Evolutionary conservation across 2,329 filamentous ascomycete genomes (phyloP).

Genomic region (Coniochaeta sp.): DNA sequence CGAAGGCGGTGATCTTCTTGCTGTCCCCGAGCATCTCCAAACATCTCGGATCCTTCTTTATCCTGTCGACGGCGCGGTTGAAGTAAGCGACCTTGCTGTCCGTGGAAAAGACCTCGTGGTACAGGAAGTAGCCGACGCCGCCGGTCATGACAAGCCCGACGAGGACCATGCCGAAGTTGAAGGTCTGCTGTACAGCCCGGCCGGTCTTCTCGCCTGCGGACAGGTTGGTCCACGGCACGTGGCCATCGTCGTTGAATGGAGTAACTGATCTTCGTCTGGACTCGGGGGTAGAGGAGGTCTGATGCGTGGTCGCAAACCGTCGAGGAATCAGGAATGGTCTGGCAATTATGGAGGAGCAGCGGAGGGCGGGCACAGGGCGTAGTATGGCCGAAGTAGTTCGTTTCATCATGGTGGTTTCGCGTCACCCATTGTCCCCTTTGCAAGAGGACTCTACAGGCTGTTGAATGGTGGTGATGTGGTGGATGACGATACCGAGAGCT

Average conservation of each 20-base stretch:
- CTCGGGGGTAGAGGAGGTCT: constrained; percentile 24
- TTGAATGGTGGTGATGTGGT: background rate
- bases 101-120: constrained; percentile 73
- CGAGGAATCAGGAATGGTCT: constrained; percentile 25
- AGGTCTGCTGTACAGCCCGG: constrained; percentile 79
- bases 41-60: constrained; percentile 66
- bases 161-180: constrained; percentile 76
- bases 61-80: constrained; percentile 74
- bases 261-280: constrained; percentile 65
- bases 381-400: constrained; percentile 27
- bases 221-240: constrained; percentile 72
- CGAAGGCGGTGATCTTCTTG: constrained; percentile 71
- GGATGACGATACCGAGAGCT: too few species aligned
- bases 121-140: constrained; percentile 71
- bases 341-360: background rate
- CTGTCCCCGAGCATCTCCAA: constrained; percentile 66
- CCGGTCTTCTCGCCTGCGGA: constrained; percentile 71
- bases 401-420: constrained; percentile 36
- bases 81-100: constrained; percentile 84
- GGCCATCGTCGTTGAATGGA: constrained; percentile 77
- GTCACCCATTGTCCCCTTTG: constrained; percentile 30
- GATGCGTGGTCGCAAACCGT: constrained; percentile 55
- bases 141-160: constrained; percentile 69
- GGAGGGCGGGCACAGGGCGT: constrained; percentile 21
- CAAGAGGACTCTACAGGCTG: constrained; percentile 11